Percentiles rank a stretch among this genome's conserved stretches.
Conservation (phyloP, 495 filamentous ascomycete species). For the Hypoxylon trugodes region DNA sequence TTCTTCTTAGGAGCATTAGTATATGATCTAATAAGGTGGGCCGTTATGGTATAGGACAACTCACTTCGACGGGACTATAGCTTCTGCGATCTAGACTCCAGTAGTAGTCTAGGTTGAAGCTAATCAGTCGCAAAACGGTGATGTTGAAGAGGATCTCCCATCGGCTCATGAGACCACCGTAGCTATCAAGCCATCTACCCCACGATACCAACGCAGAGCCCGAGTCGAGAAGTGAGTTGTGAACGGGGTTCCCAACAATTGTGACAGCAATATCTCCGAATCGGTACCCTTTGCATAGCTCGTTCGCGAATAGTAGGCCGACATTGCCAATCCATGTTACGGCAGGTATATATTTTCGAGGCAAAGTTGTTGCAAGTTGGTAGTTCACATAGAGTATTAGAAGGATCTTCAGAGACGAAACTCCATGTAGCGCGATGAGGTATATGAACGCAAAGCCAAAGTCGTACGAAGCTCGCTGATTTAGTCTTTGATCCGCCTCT, state of each 20-base stretch:
- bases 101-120: constrained; percentile 96
- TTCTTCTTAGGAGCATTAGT: constrained; percentile 94
- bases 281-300: constrained; percentile 80
- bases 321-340: constrained; percentile 97
- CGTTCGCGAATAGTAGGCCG: constrained; percentile 85
- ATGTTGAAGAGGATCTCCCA: constrained; percentile 99
- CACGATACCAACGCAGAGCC: constrained; percentile 58
- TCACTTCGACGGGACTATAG: constrained; percentile 84
- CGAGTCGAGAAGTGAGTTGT: constrained; percentile 41
- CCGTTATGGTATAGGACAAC: constrained; percentile 39
- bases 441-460: constrained; percentile 82
- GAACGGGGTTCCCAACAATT: constrained; percentile 50
- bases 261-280: constrained; percentile 67
- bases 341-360: constrained; percentile 70
- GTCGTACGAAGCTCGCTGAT: constrained; percentile 86
- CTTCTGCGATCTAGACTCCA: constrained; percentile 79
- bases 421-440: constrained; percentile 80
- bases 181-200: constrained; percentile 73
- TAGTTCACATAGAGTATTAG: constrained; percentile 84
- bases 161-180: constrained; percentile 81
- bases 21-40: constrained; percentile 6
- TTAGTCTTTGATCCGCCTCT: constrained; percentile 71
- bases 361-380: constrained; percentile 73
- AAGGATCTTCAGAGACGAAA: constrained; percentile 84
- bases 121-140: constrained; percentile 90